Percentiles rank a stretch among this genome's conserved stretches.
Conservation (phyloP, 1,139 yeast species). For the Magnusiomyces fungicola region DNA sequence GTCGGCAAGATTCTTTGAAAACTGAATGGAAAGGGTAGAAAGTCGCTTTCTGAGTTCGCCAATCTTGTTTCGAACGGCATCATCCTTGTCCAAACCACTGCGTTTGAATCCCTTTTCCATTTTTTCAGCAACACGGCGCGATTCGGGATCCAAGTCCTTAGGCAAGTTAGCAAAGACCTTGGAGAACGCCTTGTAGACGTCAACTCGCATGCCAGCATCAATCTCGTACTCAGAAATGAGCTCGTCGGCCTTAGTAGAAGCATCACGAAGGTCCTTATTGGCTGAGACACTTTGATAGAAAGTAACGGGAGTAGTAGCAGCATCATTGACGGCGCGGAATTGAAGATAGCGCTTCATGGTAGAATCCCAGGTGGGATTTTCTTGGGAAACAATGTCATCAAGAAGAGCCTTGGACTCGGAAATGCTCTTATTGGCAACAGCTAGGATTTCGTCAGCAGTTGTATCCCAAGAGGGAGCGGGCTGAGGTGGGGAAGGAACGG, state of each 20-base stretch:
- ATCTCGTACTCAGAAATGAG: constrained; percentile 48
- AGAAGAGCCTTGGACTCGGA: constrained; percentile 40
- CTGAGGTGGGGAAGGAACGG: constrained; percentile 34
- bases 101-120: constrained; percentile 49
- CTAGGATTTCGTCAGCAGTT: constrained; percentile 47
- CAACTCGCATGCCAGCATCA: constrained; percentile 60
- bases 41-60: constrained; percentile 53
- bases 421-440: constrained; percentile 25
- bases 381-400: constrained; percentile 46
- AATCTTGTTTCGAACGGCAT: constrained; percentile 48
- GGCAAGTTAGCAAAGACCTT: constrained; percentile 35
- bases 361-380: constrained; percentile 48
- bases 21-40: constrained; percentile 50
- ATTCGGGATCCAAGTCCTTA: constrained; percentile 44
- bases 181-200: constrained; percentile 54
- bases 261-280: constrained; percentile 57
- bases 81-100: constrained; percentile 58
- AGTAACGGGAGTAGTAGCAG: constrained; percentile 42
- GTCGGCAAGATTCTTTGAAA: constrained; percentile 61
- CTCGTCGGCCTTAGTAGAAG: constrained; percentile 58
- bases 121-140: constrained; percentile 51
- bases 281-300: constrained; percentile 67
- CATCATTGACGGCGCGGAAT: constrained; percentile 11
- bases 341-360: constrained; percentile 34
- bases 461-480: constrained; percentile 55